Evolutionary conservation across 2,329 filamentous ascomycete genomes (phyloP).

Genomic region (Gaeumannomyces sp.): DNA sequence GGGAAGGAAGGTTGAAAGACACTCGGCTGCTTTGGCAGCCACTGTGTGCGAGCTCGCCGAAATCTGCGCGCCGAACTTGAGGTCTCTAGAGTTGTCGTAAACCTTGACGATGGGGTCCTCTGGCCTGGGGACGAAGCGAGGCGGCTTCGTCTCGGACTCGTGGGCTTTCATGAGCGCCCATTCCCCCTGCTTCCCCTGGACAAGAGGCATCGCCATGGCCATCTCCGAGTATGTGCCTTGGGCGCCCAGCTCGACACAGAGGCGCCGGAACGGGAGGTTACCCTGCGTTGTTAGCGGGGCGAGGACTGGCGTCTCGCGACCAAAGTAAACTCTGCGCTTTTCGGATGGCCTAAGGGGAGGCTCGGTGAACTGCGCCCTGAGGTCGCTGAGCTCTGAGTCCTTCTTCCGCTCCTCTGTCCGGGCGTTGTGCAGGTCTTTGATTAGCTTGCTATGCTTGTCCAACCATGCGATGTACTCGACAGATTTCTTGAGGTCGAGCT

Average conservation of each 20-base stretch:
- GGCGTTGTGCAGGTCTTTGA: slow-evolving; percentile 40
- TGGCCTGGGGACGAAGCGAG: slow-evolving; percentile 53
- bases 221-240: slow-evolving; percentile 97
- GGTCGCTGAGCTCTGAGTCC: slow-evolving; percentile 23
- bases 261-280: slow-evolving; percentile 86
- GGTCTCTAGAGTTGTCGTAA: slow-evolving; percentile 77
- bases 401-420: background rate
- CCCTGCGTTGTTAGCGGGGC: slow-evolving; percentile 95
- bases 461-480: slow-evolving; percentile 75
- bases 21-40: slow-evolving; percentile 81
- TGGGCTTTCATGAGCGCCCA: slow-evolving; percentile 96
- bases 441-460: slow-evolving; percentile 53
- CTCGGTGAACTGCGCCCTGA: slow-evolving; percentile 73
- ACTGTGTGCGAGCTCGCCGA: slow-evolving; percentile 89
- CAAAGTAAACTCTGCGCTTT: slow-evolving; percentile 91
- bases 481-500: slow-evolving; percentile 62
- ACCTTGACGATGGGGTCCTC: slow-evolving; percentile 53
- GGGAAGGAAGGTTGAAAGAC: slow-evolving; percentile 69
- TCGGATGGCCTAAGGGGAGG: slow-evolving; percentile 85
- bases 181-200: slow-evolving; percentile 85
- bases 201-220: slow-evolving; percentile 84
- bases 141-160: slow-evolving; percentile 69
- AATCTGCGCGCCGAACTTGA: slow-evolving; percentile 89
- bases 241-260: slow-evolving; percentile 83
- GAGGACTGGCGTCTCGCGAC: slow-evolving; percentile 85